Evolutionary conservation across 768 basidiomycete genomes (phyloP).

Genomic region (Vishniacozyma victoriae): DNA sequence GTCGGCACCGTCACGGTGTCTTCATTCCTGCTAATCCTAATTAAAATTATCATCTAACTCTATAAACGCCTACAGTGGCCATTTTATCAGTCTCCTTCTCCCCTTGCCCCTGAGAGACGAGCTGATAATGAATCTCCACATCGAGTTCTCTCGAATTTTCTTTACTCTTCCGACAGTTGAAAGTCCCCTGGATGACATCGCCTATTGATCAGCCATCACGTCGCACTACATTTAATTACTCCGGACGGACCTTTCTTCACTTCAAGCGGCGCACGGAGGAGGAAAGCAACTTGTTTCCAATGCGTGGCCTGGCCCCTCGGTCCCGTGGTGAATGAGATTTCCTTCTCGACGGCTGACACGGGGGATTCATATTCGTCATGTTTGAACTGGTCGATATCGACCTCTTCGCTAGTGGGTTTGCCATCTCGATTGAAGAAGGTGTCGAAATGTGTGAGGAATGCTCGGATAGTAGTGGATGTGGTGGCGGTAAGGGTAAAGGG

Average conservation of each 20-base stretch:
- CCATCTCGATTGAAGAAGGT: slow-evolving; percentile 62
- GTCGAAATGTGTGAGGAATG: slow-evolving; percentile 87
- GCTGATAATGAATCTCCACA: slow-evolving; percentile 75
- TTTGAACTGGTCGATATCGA: slow-evolving; percentile 40
- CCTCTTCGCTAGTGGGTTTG: neutral
- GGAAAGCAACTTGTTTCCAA: slow-evolving; percentile 92
- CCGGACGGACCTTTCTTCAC: slow-evolving; percentile 66
- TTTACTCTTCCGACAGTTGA: slow-evolving; percentile 73
- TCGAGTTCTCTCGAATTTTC: slow-evolving; percentile 79
- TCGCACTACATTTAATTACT: neutral
- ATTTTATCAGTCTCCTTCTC: slow-evolving; percentile 56
- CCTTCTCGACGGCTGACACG: neutral
- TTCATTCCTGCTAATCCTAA: too few species aligned
- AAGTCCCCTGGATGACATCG: slow-evolving; percentile 67
- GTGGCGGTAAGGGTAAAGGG: slow-evolving; percentile 65
- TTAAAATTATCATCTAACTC: slow-evolving; percentile 56
- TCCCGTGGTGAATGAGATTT: slow-evolving; percentile 67
- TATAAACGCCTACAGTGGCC: slow-evolving; percentile 56
- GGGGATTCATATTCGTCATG: neutral
- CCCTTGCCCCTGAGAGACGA: slow-evolving; percentile 41
- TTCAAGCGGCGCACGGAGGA: slow-evolving; percentile 71
- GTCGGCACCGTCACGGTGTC: too few species aligned
- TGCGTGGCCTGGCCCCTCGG: slow-evolving; percentile 82
- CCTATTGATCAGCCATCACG: slow-evolving; percentile 50
- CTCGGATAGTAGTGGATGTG: slow-evolving; percentile 21